Conservation (phyloP, 2,329 filamentous ascomycete species). For the Arthrobotrys sinensis region DNA sequence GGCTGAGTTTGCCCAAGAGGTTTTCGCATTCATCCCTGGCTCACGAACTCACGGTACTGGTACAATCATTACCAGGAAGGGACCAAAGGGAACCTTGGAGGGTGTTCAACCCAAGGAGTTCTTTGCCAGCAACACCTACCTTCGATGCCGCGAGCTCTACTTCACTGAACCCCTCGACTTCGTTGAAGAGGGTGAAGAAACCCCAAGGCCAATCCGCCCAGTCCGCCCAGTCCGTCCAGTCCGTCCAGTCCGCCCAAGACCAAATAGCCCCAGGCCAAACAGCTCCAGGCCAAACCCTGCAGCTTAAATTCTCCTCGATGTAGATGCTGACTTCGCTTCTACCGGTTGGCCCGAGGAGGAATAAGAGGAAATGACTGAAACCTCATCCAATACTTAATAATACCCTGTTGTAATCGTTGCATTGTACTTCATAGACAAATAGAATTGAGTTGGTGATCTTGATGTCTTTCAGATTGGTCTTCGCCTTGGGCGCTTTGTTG, state of each 20-base stretch:
- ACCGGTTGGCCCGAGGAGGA: neutral
- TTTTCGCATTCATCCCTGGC: slow-evolving; percentile 8
- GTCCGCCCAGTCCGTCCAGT: neutral
- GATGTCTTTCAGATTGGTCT: neutral
- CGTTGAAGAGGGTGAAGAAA: slow-evolving; percentile 1
- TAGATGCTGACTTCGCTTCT: neutral
- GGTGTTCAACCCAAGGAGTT: slow-evolving; percentile 43
- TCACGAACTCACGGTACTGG: too few relatives aligned
- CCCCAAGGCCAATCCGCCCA: slow-evolving; percentile 15
- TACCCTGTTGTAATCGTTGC: slow-evolving; percentile 19
- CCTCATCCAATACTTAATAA: slow-evolving; percentile 27
- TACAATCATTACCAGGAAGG: neutral
- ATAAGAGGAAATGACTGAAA: neutral
- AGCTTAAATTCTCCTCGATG: neutral
- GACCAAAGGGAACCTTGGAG: slow-evolving; percentile 43
- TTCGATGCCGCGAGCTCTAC: slow-evolving; percentile 47
- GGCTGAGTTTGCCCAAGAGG: neutral
- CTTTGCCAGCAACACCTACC: slow-evolving; percentile 34
- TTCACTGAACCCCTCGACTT: slow-evolving; percentile 14
- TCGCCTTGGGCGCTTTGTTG: slow-evolving; percentile 1
- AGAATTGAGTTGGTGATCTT: slow-evolving; percentile 18
- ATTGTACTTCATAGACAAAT: slow-evolving; percentile 36
- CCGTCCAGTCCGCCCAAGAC: neutral
- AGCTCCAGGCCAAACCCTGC: neutral
- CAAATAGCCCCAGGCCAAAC: neutral